Percentiles rank a stretch among this genome's conserved stretches.
These are phyloP conservation scores for Lepiota brunneoincarnata DNA, from an alignment of 768 basidiomycete genomes.

Conservation along the genomic window DNA sequence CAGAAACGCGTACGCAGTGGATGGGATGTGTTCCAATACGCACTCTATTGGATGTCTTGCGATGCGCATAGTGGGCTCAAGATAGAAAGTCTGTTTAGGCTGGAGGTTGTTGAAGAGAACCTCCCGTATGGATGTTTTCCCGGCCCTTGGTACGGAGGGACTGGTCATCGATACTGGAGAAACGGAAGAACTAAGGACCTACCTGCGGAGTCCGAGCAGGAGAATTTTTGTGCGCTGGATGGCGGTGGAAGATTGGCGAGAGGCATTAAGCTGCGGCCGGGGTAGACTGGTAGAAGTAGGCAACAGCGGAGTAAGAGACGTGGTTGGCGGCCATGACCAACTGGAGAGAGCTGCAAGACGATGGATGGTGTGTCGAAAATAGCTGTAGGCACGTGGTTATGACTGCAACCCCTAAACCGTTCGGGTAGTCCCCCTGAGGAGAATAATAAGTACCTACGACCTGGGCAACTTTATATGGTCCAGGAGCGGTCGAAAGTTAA, in stretches of 20 bases:
- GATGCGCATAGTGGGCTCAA: slow-evolving; percentile 82
- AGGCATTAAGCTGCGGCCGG: slow-evolving; percentile 27
- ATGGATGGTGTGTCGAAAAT: slow-evolving; percentile 1
- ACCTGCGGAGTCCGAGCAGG: slow-evolving; percentile 68
- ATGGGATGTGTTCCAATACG: slow-evolving; percentile 24
- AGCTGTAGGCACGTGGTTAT: slow-evolving; percentile 6
- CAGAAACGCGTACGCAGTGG: slow-evolving; percentile 8
- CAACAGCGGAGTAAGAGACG: slow-evolving; percentile 30
- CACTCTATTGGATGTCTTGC: slow-evolving; percentile 80
- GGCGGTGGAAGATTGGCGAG: slow-evolving; percentile 21
- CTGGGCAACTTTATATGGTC: no score
- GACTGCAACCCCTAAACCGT: no score
- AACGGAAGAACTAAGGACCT: slow-evolving; percentile 19
- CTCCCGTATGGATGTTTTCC: slow-evolving; percentile 89
- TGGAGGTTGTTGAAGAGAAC: slow-evolving; percentile 87
- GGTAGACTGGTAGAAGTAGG: slow-evolving; percentile 22
- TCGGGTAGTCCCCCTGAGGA: no score
- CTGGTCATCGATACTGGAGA: slow-evolving; percentile 4
- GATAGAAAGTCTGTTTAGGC: slow-evolving; percentile 84
- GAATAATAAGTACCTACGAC: no score
- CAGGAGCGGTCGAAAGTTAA: no score
- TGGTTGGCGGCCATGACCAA: slow-evolving; percentile 17
- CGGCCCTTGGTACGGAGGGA: slow-evolving; percentile 52
- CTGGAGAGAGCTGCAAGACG: background rate
- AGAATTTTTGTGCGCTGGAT: slow-evolving; percentile 64